These are phyloP conservation scores for Geopyxis carbonaria DNA, from an alignment of 495 filamentous ascomycete genomes.

Conservation along the genomic window DNA sequence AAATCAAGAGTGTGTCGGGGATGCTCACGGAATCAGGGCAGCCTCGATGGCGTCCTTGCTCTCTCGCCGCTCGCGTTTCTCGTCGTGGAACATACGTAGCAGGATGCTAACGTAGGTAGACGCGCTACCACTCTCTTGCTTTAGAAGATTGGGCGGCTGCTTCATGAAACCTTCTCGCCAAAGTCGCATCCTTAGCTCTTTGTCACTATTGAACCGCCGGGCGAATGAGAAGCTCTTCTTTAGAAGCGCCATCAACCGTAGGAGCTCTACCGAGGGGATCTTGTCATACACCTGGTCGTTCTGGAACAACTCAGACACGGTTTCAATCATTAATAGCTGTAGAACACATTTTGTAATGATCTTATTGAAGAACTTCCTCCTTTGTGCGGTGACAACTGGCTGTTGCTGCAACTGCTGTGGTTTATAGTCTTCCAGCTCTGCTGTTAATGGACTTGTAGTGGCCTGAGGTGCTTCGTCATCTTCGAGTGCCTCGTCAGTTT, in stretches of 20 bases:
- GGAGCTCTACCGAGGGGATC: slow-evolving; percentile 73
- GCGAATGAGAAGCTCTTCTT: slow-evolving; percentile 94
- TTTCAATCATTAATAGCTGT: slow-evolving; percentile 97
- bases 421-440: slow-evolving; percentile 76
- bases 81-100: slow-evolving; percentile 91
- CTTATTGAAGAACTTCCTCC: slow-evolving; percentile 94
- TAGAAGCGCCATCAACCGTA: slow-evolving; percentile 80
- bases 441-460: slow-evolving; percentile 23
- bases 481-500: slow-evolving; percentile 22
- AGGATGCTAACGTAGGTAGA: slow-evolving; percentile 87
- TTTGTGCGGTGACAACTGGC: slow-evolving; percentile 76
- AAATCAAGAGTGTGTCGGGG: neutral
- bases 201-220: slow-evolving; percentile 91
- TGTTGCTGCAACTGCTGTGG: slow-evolving; percentile 63
- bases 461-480: slow-evolving; percentile 19
- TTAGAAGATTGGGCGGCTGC: slow-evolving; percentile 93
- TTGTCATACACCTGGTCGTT: slow-evolving; percentile 89
- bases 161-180: slow-evolving; percentile 99
- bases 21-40: slow-evolving; percentile 63
- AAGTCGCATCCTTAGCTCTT: slow-evolving; percentile 80
- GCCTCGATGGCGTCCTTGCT: slow-evolving; percentile 67
- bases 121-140: slow-evolving; percentile 86
- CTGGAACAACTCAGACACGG: slow-evolving; percentile 92
- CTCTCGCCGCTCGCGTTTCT: slow-evolving; percentile 58
- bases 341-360: slow-evolving; percentile 99